Base-by-base conservation (phyloP, 805 yeast genomes). In the Candida hungchunana region DNA sequence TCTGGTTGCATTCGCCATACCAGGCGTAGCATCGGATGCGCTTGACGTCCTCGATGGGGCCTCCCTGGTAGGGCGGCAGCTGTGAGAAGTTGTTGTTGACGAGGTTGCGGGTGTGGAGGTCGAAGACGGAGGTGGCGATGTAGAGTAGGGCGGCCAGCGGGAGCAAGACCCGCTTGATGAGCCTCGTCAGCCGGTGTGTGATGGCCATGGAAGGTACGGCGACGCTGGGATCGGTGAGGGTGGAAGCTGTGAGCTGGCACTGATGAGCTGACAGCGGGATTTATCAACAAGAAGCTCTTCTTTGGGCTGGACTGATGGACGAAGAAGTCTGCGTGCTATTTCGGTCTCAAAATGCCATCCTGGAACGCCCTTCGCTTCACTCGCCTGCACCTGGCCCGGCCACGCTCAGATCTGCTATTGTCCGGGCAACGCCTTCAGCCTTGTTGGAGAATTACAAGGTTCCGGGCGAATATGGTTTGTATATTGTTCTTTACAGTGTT, bases 31-130 rank as follows among this genome's bases (percentile, higher is more conserved):
- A 59, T 14, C 47, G 37, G 12, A 56, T 43, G n/a, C 47, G 22
- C 39, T 46, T 55, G 33, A 59, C 45, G 33, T 58, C 63, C 32
- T 52, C 59, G 18, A 59, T 49, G 12, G 42, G 37, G 12, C 63
- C 64, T 2, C 60, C 62, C 0, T 21, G 29, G 44, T 57, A 59
- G 5, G 54, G 55, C 4, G 31, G n/a, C 4, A 35, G 37, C 22
- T 39, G 42, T 1, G 31, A 19, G 13, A 47, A 33, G 27, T 40
- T 36, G 40, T 44, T 48, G 29, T 40, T 41, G 37, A 39, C 34
- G 29, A 47, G 31, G 46, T 50, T 50, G 13, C 46, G 29, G 7
- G 53, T 36, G 34, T 50, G 53, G 8, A 50, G 40, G 32, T 38
- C 43, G 26, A 48, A 42, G 23, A 40, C 41, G 1, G 47, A 22